phyloP scores from a whole-genome alignment of 1,284 basidiomycete genomes.

The Irpex rosettiformis region DNA sequence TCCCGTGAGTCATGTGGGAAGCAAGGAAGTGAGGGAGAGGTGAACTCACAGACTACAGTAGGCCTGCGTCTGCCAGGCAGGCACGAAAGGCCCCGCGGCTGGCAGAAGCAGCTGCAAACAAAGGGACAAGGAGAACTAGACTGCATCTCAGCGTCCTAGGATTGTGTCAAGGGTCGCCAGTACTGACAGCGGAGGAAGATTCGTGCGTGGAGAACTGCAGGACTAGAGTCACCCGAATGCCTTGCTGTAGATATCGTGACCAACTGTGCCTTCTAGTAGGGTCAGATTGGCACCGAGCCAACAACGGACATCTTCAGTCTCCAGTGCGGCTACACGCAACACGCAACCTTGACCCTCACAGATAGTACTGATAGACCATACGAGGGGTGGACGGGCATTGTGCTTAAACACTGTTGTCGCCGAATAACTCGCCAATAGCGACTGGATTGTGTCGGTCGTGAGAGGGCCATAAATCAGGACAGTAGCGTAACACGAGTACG shows the following conservation, averaged over 20 bases:
- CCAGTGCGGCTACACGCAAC: conserved; percentile 68
- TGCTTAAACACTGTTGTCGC: conserved; percentile 61
- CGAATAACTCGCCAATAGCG: conserved; percentile 48
- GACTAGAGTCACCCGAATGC: conserved; percentile 45
- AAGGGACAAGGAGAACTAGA: too few species aligned
- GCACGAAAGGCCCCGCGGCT: too few species aligned
- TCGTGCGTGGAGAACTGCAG: background rate
- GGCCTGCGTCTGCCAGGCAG: background rate
- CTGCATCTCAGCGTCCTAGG: background rate
- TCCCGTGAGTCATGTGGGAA: background rate
- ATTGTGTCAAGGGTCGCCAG: too few species aligned
- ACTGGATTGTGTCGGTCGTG: conserved; percentile 39
- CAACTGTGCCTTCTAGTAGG: conserved; percentile 51
- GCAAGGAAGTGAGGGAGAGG: background rate
- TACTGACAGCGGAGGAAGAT: background rate
- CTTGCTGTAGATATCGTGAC: conserved; percentile 60
- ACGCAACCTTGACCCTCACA: conserved; percentile 45
- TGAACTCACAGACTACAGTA: background rate
- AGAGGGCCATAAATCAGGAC: conserved; percentile 71
- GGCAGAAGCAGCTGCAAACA: too few species aligned
- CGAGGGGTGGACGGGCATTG: conserved; percentile 46
- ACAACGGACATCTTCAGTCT: conserved; percentile 65
- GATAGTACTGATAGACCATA: conserved; percentile 77
- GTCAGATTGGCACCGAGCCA: conserved; percentile 61
- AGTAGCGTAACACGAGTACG: conserved; percentile 85